Evolutionary conservation across 257 asterid species (phyloP).

Genomic region (Jacaranda copaia): DNA sequence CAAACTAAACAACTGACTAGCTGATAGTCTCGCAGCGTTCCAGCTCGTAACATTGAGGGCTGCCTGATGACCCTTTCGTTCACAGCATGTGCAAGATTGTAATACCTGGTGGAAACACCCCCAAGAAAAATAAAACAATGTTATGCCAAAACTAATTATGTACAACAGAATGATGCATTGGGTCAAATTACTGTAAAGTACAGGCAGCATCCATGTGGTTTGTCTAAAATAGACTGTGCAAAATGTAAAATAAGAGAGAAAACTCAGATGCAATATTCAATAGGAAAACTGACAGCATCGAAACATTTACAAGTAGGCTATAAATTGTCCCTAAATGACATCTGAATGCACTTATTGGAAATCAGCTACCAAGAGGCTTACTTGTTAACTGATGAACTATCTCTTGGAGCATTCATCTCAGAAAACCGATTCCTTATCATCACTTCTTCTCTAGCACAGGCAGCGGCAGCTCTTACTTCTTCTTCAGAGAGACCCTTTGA

Average conservation of each 20-base stretch:
- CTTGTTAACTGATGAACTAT: slow-evolving; percentile 92
- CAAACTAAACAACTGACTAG: slow-evolving; percentile 64
- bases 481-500: slow-evolving; percentile 97
- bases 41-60: slow-evolving; percentile 97
- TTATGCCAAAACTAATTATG: slow-evolving; percentile 29
- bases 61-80: slow-evolving; percentile 91
- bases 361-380: slow-evolving; percentile 43
- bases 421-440: slow-evolving; percentile 94
- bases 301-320: slow-evolving; percentile 8
- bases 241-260: slow-evolving; percentile 17
- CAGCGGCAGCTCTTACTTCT: slow-evolving; percentile 97
- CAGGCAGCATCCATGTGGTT: slow-evolving; percentile 14
- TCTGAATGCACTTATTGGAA: slow-evolving; percentile 7
- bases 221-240: slow-evolving; percentile 29
- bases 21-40: slow-evolving; percentile 96
- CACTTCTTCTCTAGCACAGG: slow-evolving; percentile 99
- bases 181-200: slow-evolving; percentile 25
- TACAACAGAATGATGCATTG: slow-evolving; percentile 8
- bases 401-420: slow-evolving; percentile 98
- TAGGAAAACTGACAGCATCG: slow-evolving; percentile 8
- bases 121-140: slow-evolving; percentile 15
- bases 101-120: slow-evolving; percentile 64
- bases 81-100: slow-evolving; percentile 98
- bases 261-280: slow-evolving; percentile 24
- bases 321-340: slow-evolving; percentile 3